Base-by-base conservation (phyloP, 2,329 filamentous ascomycete genomes). In the Fusarium sp. region DNA sequence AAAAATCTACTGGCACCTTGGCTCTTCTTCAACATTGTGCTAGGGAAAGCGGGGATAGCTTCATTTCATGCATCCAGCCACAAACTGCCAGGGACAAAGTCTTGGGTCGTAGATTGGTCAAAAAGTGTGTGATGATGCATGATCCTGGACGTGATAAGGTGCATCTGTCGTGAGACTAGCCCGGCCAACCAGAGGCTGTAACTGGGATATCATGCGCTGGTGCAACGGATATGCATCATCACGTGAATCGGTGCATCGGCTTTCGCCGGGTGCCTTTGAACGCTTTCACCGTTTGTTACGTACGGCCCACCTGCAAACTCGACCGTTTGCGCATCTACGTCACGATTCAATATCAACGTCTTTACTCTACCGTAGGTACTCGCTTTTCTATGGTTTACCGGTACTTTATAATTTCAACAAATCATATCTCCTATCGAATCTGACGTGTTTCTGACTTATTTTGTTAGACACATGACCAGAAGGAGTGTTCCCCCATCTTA, bases 101-200 rank as follows among this genome's bases (percentile, higher is more conserved):
- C 62, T 68, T 49, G 34, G 64, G 51, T 60, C 66, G 62, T 52
- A 59, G 52, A 74, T 74, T 74, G 69, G 67, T 48, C 53, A 33
- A 28, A 45, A 28, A 40, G 31, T 38, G 50, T 72, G 71, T 73
- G 71, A 73, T 31, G 61, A 65, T 61, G 69, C 62, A 58, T 68
- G 50, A 69, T 63, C 58, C 49, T 50, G 44, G 54, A 54, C 50
- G 66, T 74, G 69, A 73, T 46, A 48, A 60, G 60, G 56, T 54
- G 44, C 51, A 51, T 55, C 45, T 49, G 18, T 52, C 43, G 51
- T 55, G 26, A 57, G 55, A 42, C 24, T 24, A 52, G 58, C 39
- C 31, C 42, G 60, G 20, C 70, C 57, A 73, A 73, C 66, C 48
- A 72, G 58, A 40, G 31, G 49, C 34, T 36, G 24, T 33, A 10